These are phyloP conservation scores for Cyclaneusma minus DNA, from an alignment of 2,329 filamentous ascomycete species.

Conservation along the genomic window DNA sequence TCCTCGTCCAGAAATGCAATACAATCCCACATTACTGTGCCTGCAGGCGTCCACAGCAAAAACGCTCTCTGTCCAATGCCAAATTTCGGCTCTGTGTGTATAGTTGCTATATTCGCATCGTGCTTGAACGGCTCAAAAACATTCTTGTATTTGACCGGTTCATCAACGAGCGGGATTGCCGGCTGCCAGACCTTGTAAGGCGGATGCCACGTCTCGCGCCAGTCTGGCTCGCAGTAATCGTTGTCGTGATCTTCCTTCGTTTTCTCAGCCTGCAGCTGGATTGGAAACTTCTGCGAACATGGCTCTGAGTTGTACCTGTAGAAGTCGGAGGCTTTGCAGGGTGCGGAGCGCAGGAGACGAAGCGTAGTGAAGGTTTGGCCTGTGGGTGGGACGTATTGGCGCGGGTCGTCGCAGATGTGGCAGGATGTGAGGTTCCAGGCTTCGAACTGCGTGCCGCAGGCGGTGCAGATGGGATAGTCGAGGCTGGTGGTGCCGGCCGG, in stretches of 20 bases:
- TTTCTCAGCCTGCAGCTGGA: no score
- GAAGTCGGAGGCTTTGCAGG: no score
- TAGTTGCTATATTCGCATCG: constrained; percentile 29
- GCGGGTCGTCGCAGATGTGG: constrained; percentile 58
- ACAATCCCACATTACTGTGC: constrained; percentile 72
- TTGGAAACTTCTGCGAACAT: no score
- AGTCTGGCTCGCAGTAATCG: no score
- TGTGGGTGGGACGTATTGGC: constrained; percentile 49
- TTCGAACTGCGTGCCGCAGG: constrained; percentile 58
- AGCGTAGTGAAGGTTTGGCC: constrained; percentile 55
- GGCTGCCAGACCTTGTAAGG: no score
- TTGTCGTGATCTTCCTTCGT: no score
- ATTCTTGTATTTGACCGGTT: constrained; percentile 35
- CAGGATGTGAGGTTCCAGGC: constrained; percentile 39
- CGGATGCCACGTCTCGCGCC: no score
- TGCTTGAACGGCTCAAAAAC: constrained; percentile 28
- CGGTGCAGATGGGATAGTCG: constrained; percentile 41
- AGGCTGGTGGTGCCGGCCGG: no score
- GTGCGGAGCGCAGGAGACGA: constrained; percentile 24
- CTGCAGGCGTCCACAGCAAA: constrained; percentile 45
- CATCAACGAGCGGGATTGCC: no score
- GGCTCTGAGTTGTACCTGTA: no score
- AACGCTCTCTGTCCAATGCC: constrained; percentile 65
- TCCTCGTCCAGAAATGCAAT: constrained; percentile 51
- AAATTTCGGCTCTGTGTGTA: constrained; percentile 39